Conservation (phyloP, 306 rosid genomes). For the Cucurbita maxima region DNA sequence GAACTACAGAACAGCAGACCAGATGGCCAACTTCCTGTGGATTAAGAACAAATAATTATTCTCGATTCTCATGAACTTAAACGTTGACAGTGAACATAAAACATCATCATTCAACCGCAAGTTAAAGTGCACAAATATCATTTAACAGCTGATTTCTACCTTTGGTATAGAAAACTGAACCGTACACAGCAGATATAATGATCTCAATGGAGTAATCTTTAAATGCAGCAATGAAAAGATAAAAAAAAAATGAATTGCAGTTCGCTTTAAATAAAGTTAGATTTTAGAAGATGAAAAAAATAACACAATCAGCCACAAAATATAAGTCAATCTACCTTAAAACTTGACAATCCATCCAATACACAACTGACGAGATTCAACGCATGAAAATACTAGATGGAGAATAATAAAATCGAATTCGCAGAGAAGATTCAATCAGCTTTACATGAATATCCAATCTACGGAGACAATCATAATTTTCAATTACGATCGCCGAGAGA, state of each 20-base stretch:
- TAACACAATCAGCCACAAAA: background rate
- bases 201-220: background rate
- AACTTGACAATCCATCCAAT: background rate
- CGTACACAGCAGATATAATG: background rate
- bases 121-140: background rate
- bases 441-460: background rate
- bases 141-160: background rate
- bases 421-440: background rate
- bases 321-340: background rate
- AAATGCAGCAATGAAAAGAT: background rate
- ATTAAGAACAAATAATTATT: background rate
- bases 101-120: background rate
- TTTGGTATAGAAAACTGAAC: background rate
- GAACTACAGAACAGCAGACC: constrained; percentile 22
- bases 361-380: background rate
- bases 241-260: background rate
- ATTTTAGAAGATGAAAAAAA: background rate
- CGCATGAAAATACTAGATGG: background rate
- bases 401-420: background rate
- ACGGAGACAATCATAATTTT: background rate
- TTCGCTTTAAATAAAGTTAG: background rate
- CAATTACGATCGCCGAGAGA: background rate
- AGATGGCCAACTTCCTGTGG: constrained; percentile 28
- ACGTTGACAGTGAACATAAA: background rate
- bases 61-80: background rate